These are phyloP conservation scores for Myxozyma neglecta DNA, from an alignment of 805 yeast species.

Conservation along the genomic window DNA sequence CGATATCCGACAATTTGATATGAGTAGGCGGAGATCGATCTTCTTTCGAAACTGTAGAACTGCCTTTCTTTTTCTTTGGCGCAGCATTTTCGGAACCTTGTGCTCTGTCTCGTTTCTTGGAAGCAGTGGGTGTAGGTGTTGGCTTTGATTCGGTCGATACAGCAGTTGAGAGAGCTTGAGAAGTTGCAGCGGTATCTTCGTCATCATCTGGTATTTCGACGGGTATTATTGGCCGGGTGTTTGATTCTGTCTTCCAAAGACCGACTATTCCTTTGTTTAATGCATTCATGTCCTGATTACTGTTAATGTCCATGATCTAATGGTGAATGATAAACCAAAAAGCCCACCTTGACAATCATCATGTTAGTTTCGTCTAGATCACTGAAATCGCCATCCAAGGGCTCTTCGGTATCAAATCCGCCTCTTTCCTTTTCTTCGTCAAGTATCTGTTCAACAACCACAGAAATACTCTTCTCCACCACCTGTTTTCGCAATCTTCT, in stretches of 20 bases:
- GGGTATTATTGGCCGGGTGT: slow-evolving; percentile 32
- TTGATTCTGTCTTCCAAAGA: slow-evolving; percentile 52
- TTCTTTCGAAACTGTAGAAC: slow-evolving; percentile 51
- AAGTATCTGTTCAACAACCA: slow-evolving; percentile 37
- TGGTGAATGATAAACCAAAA: neutral
- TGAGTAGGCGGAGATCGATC: slow-evolving; percentile 57
- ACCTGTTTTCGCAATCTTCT: slow-evolving; percentile 66
- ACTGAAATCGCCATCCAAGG: slow-evolving; percentile 45
- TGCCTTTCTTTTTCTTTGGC: slow-evolving; percentile 53
- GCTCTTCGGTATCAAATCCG: slow-evolving; percentile 35
- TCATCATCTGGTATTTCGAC: slow-evolving; percentile 16
- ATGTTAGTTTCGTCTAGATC: slow-evolving; percentile 47
- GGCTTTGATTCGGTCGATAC: neutral
- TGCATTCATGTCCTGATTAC: slow-evolving; percentile 52
- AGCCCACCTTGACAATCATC: slow-evolving; percentile 55
- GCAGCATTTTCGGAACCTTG: slow-evolving; percentile 44
- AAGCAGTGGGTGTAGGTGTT: neutral
- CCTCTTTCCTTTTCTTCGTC: slow-evolving; percentile 23
- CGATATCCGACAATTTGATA: slow-evolving; percentile 67
- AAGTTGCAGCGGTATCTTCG: neutral
- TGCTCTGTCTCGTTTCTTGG: slow-evolving; percentile 35
- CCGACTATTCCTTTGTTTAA: slow-evolving; percentile 76
- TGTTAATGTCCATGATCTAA: neutral
- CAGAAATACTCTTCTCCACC: slow-evolving; percentile 63
- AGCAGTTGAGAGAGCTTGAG: neutral